A percentile compares a stretch with the other conserved stretches of the same genome.
phyloP scores from a whole-genome alignment of 257 asterid species.

The Avicennia marina region DNA sequence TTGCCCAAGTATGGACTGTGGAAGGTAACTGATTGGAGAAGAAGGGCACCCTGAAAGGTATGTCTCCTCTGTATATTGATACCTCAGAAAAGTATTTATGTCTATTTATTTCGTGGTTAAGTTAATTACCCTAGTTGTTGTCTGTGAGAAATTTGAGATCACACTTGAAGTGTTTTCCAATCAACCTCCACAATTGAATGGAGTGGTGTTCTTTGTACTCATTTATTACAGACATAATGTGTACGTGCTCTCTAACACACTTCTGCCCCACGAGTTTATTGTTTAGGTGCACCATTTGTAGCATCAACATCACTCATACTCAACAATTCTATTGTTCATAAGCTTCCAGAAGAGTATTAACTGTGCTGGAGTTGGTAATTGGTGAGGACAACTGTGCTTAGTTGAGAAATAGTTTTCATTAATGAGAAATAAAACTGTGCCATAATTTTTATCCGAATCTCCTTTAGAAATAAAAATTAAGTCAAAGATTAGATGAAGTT shows the following conservation, averaged over 20 bases:
- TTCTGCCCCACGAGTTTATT: too few relatives aligned
- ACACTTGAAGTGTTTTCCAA: conserved; percentile 17
- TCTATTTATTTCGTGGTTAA: conserved; percentile 9
- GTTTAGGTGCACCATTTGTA: background rate
- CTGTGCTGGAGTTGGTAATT: conserved; percentile 2
- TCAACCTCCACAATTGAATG: conserved; percentile 14
- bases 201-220: too few relatives aligned
- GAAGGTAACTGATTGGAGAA: conserved; percentile 12
- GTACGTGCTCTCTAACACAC: too few relatives aligned
- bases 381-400: conserved; percentile 13
- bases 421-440: conserved; percentile 12
- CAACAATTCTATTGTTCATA: background rate
- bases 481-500: too few relatives aligned
- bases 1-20: background rate
- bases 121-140: conserved; percentile 12
- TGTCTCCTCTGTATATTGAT: conserved; percentile 25
- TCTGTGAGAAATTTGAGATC: background rate
- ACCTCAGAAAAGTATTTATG: background rate
- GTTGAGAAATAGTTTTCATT: conserved; percentile 40
- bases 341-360: conserved; percentile 22
- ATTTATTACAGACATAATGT: too few relatives aligned
- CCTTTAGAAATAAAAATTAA: conserved; percentile 21
- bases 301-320: background rate
- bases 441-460: conserved; percentile 4
- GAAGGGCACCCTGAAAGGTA: conserved; percentile 25